These are phyloP conservation scores for Pyrenophora graminea DNA, from an alignment of 2,329 filamentous ascomycete genomes.

Conservation along the genomic window DNA sequence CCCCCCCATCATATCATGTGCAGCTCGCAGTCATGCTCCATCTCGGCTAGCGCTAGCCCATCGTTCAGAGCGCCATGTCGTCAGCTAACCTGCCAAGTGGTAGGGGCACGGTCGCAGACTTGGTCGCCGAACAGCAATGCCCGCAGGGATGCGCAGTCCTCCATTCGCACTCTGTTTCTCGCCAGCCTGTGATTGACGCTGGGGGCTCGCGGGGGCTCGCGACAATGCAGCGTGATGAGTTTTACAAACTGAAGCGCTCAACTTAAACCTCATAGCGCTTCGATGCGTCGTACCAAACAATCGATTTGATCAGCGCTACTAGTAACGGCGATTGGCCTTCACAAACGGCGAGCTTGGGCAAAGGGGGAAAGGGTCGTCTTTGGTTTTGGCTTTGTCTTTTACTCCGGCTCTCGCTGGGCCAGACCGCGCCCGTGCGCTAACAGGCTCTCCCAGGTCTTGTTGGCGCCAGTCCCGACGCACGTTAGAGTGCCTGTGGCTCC, in stretches of 20 bases:
- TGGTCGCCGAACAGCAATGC: conserved; percentile 38
- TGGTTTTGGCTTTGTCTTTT: conserved; percentile 38
- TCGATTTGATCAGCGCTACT: conserved; percentile 20
- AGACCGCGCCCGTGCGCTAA: conserved; percentile 41
- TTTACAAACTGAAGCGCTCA: conserved; percentile 17
- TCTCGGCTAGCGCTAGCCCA: conserved; percentile 36
- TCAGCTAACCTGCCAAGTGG: conserved; percentile 33
- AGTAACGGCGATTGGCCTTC: conserved; percentile 24
- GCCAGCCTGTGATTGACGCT: conserved; percentile 19
- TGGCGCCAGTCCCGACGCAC: conserved; percentile 45
- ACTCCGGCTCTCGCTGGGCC: conserved; percentile 33
- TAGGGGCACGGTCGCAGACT: conserved; percentile 31
- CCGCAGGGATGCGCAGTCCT: conserved; percentile 21
- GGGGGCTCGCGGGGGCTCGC: conserved; percentile 2
- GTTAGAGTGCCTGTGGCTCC: conserved; percentile 29
- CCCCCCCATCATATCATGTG: conserved; percentile 32
- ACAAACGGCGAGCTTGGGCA: conserved; percentile 29
- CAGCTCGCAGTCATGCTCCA: conserved; percentile 30
- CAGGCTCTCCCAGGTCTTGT: conserved; percentile 27
- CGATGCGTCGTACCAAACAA: conserved; percentile 11
- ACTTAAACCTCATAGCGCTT: conserved; percentile 15
- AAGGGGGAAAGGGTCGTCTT: conserved; percentile 25
- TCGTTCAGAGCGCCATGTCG: conserved; percentile 31
- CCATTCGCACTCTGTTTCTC: conserved; percentile 20
- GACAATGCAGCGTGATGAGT: conserved; percentile 22